phyloP scores from a whole-genome alignment of 257 asterid species.

The Rubia yunnanensis region DNA sequence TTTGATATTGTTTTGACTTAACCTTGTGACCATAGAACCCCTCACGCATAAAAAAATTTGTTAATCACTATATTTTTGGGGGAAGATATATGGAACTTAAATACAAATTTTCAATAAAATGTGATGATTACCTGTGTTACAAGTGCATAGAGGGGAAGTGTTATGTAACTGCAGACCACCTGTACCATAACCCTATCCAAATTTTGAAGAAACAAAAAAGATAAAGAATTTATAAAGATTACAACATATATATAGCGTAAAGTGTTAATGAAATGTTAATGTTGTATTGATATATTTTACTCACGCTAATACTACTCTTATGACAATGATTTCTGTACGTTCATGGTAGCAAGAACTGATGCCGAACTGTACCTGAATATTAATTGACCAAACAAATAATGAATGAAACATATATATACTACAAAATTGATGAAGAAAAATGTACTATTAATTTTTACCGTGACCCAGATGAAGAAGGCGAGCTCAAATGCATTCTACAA shows the following conservation, averaged over 20 bases:
- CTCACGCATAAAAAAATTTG: too few species aligned
- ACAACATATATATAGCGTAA: too few species aligned
- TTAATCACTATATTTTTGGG: too few species aligned
- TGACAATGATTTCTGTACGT: slow-evolving; percentile 25
- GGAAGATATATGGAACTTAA: background rate
- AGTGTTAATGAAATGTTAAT: too few species aligned
- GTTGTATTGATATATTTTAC: slow-evolving; percentile 10
- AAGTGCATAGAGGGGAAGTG: slow-evolving; percentile 81
- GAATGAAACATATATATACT: background rate
- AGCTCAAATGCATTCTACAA: slow-evolving; percentile 62
- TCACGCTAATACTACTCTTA: slow-evolving; percentile 66
- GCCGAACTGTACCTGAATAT: slow-evolving; percentile 64
- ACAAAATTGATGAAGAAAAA: background rate
- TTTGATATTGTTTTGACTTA: too few species aligned
- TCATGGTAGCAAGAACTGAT: slow-evolving; percentile 61
- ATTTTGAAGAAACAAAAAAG: background rate
- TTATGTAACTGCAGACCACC: slow-evolving; percentile 69
- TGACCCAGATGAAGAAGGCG: slow-evolving; percentile 67
- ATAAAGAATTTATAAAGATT: background rate
- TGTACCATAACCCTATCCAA: slow-evolving; percentile 56
- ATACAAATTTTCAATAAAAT: background rate
- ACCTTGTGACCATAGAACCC: too few species aligned
- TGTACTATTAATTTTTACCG: slow-evolving; percentile 31
- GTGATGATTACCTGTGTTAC: slow-evolving; percentile 53
- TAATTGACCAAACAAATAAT: background rate